phyloP scores from a whole-genome alignment of 2,329 filamentous ascomycete genomes.

The Aureobasidium vineae region DNA sequence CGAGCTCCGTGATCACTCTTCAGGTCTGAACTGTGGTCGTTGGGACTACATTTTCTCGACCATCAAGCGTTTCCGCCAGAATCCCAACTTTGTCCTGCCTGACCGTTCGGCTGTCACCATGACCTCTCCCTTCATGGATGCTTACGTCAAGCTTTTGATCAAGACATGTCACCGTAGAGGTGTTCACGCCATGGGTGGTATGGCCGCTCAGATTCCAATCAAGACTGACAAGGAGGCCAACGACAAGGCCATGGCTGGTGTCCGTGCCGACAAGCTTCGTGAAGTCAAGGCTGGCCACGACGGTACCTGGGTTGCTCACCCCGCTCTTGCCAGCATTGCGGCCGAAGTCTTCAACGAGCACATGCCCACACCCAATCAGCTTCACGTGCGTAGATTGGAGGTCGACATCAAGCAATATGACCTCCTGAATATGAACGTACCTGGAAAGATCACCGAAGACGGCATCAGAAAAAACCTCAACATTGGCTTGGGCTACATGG shows the following conservation, averaged over 20 bases:
- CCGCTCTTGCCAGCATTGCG: conserved; percentile 83
- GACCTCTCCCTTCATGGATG: conserved; percentile 98
- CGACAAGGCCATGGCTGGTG: conserved; percentile 88
- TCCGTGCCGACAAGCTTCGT: conserved; percentile 92
- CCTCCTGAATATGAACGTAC: conserved; percentile 96
- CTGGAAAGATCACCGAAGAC: conserved; percentile 85
- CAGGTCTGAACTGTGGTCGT: conserved; percentile 94
- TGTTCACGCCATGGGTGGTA: conserved; percentile 98
- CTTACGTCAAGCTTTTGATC: conserved; percentile 95
- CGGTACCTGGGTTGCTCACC: conserved; percentile 96
- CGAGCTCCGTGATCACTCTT: conserved; percentile 93
- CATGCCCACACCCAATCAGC: conserved; percentile 98
- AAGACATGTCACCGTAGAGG: conserved; percentile 96
- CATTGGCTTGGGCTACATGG: conserved; percentile 97
- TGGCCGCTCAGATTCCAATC: conserved; percentile 98
- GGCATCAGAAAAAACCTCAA: conserved; percentile 97
- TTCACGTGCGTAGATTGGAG: conserved; percentile 86
- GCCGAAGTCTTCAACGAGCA: conserved; percentile 94
- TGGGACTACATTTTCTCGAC: conserved; percentile 99
- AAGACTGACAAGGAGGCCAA: conserved; percentile 91
- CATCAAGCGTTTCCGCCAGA: conserved; percentile 99
- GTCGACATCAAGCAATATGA: conserved; percentile 84
- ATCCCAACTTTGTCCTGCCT: conserved; percentile 87
- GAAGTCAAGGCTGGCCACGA: conserved; percentile 95
- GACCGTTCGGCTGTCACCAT: conserved; percentile 91